These are phyloP conservation scores for Cystobasidiaceae sp. DNA, from an alignment of 1,284 basidiomycete genomes.

Conservation along the genomic window DNA sequence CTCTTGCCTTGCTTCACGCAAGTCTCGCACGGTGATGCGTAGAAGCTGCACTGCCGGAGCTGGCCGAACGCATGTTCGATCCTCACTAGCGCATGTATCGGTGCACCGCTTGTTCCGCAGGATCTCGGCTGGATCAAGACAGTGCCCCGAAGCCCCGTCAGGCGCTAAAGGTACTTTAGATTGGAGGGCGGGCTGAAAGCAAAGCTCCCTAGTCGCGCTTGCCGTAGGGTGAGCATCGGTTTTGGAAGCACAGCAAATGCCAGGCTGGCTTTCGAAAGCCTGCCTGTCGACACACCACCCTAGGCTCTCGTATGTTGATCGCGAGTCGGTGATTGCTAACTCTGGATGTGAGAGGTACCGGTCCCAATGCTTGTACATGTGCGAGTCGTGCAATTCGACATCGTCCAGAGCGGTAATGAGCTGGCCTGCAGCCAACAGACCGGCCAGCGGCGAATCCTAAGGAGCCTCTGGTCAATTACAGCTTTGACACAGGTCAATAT, in stretches of 20 bases:
- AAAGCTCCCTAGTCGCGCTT: background rate
- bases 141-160: background rate
- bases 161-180: too few species aligned
- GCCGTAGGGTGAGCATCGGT: background rate
- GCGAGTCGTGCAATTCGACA: constrained; percentile 32
- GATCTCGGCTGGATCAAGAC: constrained; percentile 7
- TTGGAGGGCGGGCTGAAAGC: background rate
- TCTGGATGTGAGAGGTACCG: background rate
- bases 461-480: background rate
- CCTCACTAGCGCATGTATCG: background rate
- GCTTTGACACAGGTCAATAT: background rate
- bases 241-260: constrained; percentile 8
- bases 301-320: background rate
- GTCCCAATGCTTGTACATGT: constrained; percentile 21
- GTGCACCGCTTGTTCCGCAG: background rate
- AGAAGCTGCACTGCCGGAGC: background rate
- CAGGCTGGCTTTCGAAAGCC: background rate
- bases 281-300: constrained; percentile 6
- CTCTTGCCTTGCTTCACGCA: background rate
- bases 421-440: background rate
- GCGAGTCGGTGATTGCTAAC: background rate
- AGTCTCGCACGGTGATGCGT: background rate
- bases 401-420: constrained; percentile 35
- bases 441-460: constrained; percentile 5
- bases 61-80: constrained; percentile 11